Base-by-base conservation (phyloP, 768 basidiomycete species). In the Udeniomyces megalosporus region DNA sequence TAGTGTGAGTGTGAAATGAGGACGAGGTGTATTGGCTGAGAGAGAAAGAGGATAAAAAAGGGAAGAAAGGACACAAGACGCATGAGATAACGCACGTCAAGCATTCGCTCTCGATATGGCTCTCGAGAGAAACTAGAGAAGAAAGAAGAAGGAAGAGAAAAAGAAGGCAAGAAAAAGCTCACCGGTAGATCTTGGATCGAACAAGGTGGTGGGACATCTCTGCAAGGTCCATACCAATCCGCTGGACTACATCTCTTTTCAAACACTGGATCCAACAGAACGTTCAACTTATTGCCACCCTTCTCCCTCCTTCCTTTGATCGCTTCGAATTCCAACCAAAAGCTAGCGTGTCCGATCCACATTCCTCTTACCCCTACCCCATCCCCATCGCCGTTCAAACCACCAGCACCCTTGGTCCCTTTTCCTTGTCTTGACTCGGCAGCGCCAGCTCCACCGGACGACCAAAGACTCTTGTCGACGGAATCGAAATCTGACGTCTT, bases 211-310 rank as follows among this genome's bases (percentile, higher is more conserved):
- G 34, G 32, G 2, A 57, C 38, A 44, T 63, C 62, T 35, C 62
- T 56, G 8, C 51, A 26, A 2, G 62, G 62, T 20, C 62, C 62
- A 14, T 49, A 55, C 38, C 51, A 56, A 8, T 44, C 45, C 8
- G 28, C 52, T n/a, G 62, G 62, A 14, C 46, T 49, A 31, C 62
- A 63, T 31, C 62, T 47, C 47, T 51, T 50, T 22, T 63, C 62
- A n/a, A 57, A 63, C 22, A 63, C 62, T 24, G 62, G 62, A 22
- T 63, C 62, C 29, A 63, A 58, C 38, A 63, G 32, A n/a, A 63
- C 28, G 15, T 42, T 48, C 11, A 48, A 5, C 29, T 62, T 42
- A 2, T 34, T 22, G 20, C 35, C 38, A 14, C 10, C 44, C 1
- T 42, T 48, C 17, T 48, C 52, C 31, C 31, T n/a, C 14, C 24